phyloP scores from a whole-genome alignment of 2,329 filamentous ascomycete species.

The Aspergillus luchuensis region DNA sequence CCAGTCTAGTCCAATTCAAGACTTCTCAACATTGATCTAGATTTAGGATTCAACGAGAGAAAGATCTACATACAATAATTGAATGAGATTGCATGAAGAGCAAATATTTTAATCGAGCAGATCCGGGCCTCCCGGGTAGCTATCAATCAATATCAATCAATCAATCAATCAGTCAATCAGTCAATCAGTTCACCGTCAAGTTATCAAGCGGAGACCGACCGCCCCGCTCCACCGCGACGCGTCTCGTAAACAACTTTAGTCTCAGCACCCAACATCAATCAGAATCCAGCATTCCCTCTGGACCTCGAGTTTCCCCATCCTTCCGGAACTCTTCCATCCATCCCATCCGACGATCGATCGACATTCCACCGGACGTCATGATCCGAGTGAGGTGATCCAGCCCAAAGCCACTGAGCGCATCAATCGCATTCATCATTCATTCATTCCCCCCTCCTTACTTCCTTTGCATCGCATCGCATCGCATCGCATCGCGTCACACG shows the following conservation, averaged over 20 bases:
- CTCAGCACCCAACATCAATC: background rate
- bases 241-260: background rate
- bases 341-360: constrained; percentile 9
- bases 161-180: too few species aligned
- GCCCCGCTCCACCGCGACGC: constrained; percentile 8
- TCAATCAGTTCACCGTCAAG: too few species aligned
- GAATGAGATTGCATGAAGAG: too few species aligned
- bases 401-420: background rate
- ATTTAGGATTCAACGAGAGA: too few species aligned
- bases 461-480: background rate
- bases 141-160: too few species aligned
- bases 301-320: background rate
- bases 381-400: constrained; percentile 18
- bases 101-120: background rate
- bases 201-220: constrained; percentile 3
- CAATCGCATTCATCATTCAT: background rate
- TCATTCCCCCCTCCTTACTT: background rate
- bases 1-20: too few species aligned
- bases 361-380: constrained; percentile 22
- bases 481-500: background rate
- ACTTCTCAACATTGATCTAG: too few species aligned
- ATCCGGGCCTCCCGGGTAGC: too few species aligned
- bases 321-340: background rate
- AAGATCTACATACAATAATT: too few species aligned
- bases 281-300: background rate